Evolutionary conservation across 805 yeast species (phyloP).

Genomic region (Kuraishia floccosa): DNA sequence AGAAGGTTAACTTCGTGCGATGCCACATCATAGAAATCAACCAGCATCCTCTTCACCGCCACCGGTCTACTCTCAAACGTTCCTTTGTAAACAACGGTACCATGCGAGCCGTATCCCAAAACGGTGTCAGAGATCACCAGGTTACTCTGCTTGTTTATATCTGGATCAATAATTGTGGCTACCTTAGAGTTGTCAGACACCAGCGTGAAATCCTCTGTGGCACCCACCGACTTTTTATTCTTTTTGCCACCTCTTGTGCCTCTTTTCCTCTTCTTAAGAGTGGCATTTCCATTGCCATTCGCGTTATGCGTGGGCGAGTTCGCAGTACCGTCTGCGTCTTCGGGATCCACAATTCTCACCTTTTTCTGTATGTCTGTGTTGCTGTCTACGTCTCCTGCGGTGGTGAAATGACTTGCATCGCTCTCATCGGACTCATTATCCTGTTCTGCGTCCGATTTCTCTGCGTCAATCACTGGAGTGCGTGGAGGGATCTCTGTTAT

Average conservation of each 20-base stretch:
- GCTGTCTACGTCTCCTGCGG: neutral
- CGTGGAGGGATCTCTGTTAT: neutral
- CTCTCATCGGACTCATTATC: neutral
- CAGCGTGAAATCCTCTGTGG: neutral
- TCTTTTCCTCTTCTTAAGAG: too few species aligned
- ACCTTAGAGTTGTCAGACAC: neutral
- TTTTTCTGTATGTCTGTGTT: neutral
- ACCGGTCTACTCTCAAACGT: constrained; percentile 87
- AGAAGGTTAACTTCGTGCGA: constrained; percentile 79
- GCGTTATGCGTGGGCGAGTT: constrained; percentile 8
- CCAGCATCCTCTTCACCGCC: constrained; percentile 88
- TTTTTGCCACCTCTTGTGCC: too few species aligned
- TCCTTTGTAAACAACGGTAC: constrained; percentile 90
- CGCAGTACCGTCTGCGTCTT: constrained; percentile 2
- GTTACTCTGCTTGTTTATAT: constrained; percentile 26
- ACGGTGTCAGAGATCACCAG: constrained; percentile 58
- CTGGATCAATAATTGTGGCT: constrained; percentile 1
- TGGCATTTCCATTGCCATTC: neutral
- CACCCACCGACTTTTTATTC: neutral
- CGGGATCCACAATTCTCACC: constrained; percentile 2
- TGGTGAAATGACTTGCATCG: neutral
- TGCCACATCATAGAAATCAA: constrained; percentile 90
- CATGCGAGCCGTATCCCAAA: constrained; percentile 95
- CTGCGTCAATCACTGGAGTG: neutral
- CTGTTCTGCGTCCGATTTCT: neutral